Base-by-base conservation (phyloP, 139 green algal species). In the Astrephomene gubernaculifera region DNA sequence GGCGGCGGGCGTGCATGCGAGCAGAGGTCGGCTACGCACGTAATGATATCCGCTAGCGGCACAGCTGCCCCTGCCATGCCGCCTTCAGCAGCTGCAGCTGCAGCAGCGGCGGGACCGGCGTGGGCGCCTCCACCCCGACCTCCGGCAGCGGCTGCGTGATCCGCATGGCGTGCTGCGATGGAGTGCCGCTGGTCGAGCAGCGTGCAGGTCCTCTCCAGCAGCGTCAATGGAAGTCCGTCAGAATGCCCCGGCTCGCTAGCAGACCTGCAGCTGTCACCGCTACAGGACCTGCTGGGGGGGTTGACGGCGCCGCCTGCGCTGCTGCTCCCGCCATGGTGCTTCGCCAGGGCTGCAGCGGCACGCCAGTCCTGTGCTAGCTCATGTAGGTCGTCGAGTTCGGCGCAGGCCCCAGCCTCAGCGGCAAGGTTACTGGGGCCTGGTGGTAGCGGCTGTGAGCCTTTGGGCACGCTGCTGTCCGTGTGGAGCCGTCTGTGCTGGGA, bases 101-200 rank as follows among this genome's bases (percentile, higher is more conserved):
- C n/a, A 2, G 27, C 27, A 12, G 43, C 27, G 33, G 6, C 25
- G 69, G 9, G 4, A 9, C 29, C 67, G 33, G 25, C 33, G 7
- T 10, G 6, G 64, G 2, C 33, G 33, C 33, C 64, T 12, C 10
- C 19, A 38, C 67, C 22, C 70, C 29, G n/a, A 29, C 27, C 29
- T 10, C 4, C 60, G 24, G 29, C 14, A 14, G 43, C 7, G 43
- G 44, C 71, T 64, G 44, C 52, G 53, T n/a, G 54, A 33, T 7
- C 25, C 57, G 24, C 41, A 27, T 39, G 38, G 41, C 7, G 68
- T 25, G n/a, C 33, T 19, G 31, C 67, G n/a, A 1, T 39, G 19
- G 29, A 75, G 68, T 44, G 64, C 33, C n/a, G 49, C 52, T 81
- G 31, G 45, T 85, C 79, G 27, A 85, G 61, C 27, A 71, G n/a